Evolutionary conservation across 2,329 filamentous ascomycete genomes (phyloP).

Genomic region (Neonectria sp.): DNA sequence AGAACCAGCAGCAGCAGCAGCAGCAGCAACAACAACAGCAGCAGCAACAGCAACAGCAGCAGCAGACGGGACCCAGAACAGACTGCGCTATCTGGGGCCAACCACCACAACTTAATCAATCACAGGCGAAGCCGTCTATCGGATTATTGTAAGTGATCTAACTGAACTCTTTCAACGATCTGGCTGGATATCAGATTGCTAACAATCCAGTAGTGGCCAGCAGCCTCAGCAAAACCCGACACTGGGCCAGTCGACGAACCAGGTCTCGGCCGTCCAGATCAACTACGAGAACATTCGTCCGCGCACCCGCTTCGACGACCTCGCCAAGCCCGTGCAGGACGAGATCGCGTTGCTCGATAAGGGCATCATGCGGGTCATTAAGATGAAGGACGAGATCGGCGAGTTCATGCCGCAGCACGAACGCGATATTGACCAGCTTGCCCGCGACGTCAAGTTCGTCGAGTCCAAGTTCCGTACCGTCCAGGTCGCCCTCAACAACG

Average conservation of each 20-base stretch:
- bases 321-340: conserved; percentile 85
- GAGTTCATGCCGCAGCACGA: conserved; percentile 74
- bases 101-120: conserved; percentile 47
- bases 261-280: conserved; percentile 82
- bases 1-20: conserved; percentile 37
- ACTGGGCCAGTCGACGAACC: conserved; percentile 58
- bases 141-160: conserved; percentile 52
- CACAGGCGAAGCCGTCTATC: conserved; percentile 51
- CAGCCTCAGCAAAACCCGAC: conserved; percentile 47
- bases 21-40: conserved; percentile 41
- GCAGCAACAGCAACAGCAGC: conserved; percentile 41
- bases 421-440: conserved; percentile 62
- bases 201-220: conserved; percentile 47
- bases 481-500: conserved; percentile 64
- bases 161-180: not conserved
- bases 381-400: conserved; percentile 82
- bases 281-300: conserved; percentile 84
- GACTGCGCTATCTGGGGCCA: too few species aligned
- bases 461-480: conserved; percentile 64
- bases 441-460: conserved; percentile 64
- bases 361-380: conserved; percentile 85
- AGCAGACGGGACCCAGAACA: conserved; percentile 31
- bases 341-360: conserved; percentile 85
- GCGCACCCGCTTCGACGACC: conserved; percentile 93
- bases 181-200: conserved; percentile 22